phyloP scores from a whole-genome alignment of 768 basidiomycete species.

The Podaxis mareebaensis region DNA sequence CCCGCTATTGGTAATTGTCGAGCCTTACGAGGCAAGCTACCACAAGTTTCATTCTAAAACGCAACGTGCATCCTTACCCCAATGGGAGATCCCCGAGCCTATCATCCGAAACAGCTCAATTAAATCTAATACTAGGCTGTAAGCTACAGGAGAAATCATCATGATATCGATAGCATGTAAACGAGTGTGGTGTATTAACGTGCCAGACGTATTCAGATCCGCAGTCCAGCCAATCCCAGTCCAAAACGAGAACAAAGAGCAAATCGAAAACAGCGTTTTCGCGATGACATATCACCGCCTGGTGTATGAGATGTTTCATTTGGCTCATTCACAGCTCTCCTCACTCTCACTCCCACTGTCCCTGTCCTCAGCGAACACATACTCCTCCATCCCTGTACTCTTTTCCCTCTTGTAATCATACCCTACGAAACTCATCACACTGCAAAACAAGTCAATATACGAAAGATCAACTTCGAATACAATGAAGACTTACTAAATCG shows the following conservation, averaged over 20 bases:
- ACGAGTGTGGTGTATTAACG: not conserved
- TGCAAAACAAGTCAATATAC: conserved; percentile 12
- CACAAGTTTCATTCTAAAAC: not conserved
- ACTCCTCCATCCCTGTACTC: conserved; percentile 13
- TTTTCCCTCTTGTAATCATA: conserved; percentile 30
- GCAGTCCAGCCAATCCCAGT: not conserved
- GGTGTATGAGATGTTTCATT: not conserved
- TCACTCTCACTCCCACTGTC: conserved; percentile 10
- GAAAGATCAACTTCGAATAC: conserved; percentile 27
- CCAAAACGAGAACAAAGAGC: not conserved
- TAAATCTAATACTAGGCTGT: conserved; percentile 6
- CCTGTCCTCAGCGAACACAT: conserved; percentile 3
- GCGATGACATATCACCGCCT: not conserved
- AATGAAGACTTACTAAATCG: conserved; percentile 71
- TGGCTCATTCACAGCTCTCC: not conserved
- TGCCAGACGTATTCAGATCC: not conserved
- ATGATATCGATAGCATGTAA: conserved; percentile 2
- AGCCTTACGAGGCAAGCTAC: too few species aligned
- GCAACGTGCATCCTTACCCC: not conserved
- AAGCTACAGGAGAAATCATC: conserved; percentile 5
- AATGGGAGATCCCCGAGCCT: not conserved
- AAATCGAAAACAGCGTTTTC: not conserved
- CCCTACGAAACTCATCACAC: conserved; percentile 40
- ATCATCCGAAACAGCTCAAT: not conserved
- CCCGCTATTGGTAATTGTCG: too few species aligned